These are phyloP conservation scores for Ensete glaucum DNA, from an alignment of 176 grass and related monocot species.

Conservation along the genomic window DNA sequence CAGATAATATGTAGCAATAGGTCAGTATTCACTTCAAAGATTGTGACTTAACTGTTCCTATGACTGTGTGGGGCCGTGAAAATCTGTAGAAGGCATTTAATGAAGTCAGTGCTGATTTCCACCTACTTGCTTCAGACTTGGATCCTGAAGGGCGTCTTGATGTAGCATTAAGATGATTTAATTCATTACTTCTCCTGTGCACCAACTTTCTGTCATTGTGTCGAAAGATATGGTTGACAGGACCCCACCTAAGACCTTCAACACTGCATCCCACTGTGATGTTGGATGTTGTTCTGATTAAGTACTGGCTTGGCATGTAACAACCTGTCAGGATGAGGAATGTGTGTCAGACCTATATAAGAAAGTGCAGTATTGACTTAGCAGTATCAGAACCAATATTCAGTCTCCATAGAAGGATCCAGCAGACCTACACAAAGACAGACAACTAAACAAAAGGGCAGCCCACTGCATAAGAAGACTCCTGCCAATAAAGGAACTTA, in stretches of 20 bases:
- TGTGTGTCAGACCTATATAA: not conserved
- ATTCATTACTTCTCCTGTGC: constrained; percentile 1
- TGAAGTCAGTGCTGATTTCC: constrained; percentile 48
- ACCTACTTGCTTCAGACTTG: constrained; percentile 49
- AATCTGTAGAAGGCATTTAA: constrained; percentile 93
- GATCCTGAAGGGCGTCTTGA: constrained; percentile 46
- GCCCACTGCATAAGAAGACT: too few relatives aligned
- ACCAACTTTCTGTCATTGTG: not conserved
- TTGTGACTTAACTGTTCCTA: constrained; percentile 91
- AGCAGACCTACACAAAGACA: not conserved
- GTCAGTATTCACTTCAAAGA: not conserved
- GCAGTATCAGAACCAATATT: not conserved
- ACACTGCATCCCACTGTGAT: not conserved
- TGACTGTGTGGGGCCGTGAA: constrained; percentile 90
- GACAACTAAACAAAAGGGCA: too few relatives aligned
- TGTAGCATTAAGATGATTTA: constrained; percentile 25
- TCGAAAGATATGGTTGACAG: not conserved
- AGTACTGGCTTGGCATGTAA: not conserved
- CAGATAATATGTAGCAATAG: not conserved
- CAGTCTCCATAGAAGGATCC: not conserved
- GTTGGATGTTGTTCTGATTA: not conserved
- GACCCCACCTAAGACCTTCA: not conserved
- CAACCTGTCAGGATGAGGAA: constrained; percentile 5
- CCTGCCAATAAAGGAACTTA: too few relatives aligned
- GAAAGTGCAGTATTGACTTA: not conserved